These are phyloP conservation scores for Gossypioides kirkii DNA, from an alignment of 345 rosid genomes.

Conservation along the genomic window DNA sequence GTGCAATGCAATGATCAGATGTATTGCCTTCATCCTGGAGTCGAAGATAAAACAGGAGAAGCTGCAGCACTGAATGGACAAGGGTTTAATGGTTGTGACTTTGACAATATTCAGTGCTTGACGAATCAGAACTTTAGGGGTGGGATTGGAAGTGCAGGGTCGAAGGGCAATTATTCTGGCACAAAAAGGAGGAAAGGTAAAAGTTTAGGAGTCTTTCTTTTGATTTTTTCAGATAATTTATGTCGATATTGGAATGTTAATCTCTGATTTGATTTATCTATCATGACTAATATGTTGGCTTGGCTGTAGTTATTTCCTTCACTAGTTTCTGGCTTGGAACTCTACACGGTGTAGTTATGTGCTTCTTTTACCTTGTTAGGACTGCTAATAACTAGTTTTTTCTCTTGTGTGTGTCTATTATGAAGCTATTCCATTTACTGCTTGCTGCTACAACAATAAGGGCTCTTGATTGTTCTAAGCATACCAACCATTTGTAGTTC, in stretches of 20 bases:
- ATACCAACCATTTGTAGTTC: neutral
- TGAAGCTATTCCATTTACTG: neutral
- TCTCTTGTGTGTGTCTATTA: neutral
- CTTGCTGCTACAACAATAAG: neutral
- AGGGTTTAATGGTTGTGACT: slow-evolving; percentile 52
- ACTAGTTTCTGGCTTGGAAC: neutral
- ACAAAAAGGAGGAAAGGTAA: slow-evolving; percentile 71
- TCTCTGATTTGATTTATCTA: neutral
- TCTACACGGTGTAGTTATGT: neutral
- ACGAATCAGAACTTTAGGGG: slow-evolving; percentile 52
- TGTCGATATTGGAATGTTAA: neutral
- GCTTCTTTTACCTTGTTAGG: neutral
- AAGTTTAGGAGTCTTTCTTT: slow-evolving; percentile 2
- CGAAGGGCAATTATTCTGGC: slow-evolving; percentile 39
- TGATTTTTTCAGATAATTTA: neutral
- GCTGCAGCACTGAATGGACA: slow-evolving; percentile 41
- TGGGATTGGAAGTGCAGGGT: slow-evolving; percentile 33
- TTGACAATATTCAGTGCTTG: slow-evolving; percentile 60
- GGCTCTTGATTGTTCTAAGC: neutral
- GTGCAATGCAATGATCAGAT: slow-evolving; percentile 65
- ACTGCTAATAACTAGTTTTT: neutral
- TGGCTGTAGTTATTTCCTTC: neutral
- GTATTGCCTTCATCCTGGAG: slow-evolving; percentile 57
- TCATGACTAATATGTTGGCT: neutral
- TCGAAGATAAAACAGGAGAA: slow-evolving; percentile 48